A percentile compares a stretch with the other conserved stretches of the same genome.
Evolutionary conservation across 1,139 yeast species (phyloP).

Genomic region (Lodderomyces jiufengensis): DNA sequence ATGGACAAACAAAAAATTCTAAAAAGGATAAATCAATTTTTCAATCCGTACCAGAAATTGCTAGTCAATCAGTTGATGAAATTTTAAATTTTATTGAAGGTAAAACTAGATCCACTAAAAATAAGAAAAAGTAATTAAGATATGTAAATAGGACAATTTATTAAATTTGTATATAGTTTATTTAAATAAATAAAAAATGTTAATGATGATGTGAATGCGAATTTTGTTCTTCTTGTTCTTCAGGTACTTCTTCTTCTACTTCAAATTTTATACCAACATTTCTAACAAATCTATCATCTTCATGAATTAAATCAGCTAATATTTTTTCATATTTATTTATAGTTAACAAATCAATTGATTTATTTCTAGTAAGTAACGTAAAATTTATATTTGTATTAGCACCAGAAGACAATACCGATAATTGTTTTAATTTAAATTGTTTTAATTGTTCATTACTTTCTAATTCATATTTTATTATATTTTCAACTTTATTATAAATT

Average conservation of each 20-base stretch:
- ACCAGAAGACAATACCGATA: conserved; percentile 66
- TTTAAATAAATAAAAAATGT: conserved; percentile 1
- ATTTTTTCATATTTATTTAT: conserved; percentile 27
- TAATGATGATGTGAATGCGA: conserved; percentile 14
- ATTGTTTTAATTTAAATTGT: conserved; percentile 37
- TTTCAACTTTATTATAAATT: conserved; percentile 24
- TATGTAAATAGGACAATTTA: conserved; percentile 1
- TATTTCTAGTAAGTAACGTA: conserved; percentile 18
- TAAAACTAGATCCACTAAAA: conserved; percentile 15
- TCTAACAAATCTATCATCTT: conserved; percentile 33
- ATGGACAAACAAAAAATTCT: conserved; percentile 15
- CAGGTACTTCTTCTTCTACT: conserved; percentile 6
- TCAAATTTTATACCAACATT: conserved; percentile 23
- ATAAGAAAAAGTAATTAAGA: conserved; percentile 1
- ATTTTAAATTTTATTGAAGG: conserved; percentile 67
- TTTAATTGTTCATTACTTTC: conserved; percentile 14
- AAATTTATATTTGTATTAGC: conserved; percentile 51
- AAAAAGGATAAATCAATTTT: conserved; percentile 29
- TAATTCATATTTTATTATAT: conserved; percentile 22
- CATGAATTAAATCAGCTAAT: conserved; percentile 23
- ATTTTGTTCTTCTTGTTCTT: conserved; percentile 7
- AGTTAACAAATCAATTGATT: conserved; percentile 21
- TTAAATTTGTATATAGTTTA: background rate
- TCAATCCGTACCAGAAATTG: conserved; percentile 51
- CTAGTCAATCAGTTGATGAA: conserved; percentile 63